Percentiles rank a stretch among this genome's conserved stretches.
phyloP scores from a whole-genome alignment of 1,284 basidiomycete species.

The Xerocomus amazonicus region DNA sequence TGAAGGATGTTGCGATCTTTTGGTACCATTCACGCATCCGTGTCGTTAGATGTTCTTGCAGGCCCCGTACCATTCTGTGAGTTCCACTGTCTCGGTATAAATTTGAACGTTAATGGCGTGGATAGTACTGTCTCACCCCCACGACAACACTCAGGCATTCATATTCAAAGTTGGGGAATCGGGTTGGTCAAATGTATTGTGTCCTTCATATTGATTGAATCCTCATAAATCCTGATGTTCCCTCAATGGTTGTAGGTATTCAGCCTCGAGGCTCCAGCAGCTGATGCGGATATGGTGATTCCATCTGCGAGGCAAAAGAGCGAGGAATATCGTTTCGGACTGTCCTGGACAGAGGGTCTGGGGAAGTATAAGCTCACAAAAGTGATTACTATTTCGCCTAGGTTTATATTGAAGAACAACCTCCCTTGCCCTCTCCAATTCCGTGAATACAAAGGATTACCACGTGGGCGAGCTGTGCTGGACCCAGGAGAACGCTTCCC shows the following conservation, averaged over 20 bases:
- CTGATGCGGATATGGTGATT: conserved; percentile 83
- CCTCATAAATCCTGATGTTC: conserved; percentile 2
- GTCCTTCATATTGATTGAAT: not conserved
- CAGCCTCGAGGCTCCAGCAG: conserved; percentile 87
- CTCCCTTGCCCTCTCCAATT: conserved; percentile 70
- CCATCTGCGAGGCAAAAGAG: conserved; percentile 62
- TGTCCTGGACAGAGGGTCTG: conserved; percentile 91
- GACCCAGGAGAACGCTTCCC: conserved; percentile 69
- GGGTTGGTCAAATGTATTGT: conserved; percentile 79
- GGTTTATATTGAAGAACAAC: conserved; percentile 89
- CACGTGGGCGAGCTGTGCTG: conserved; percentile 65
- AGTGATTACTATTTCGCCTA: conserved; percentile 88
- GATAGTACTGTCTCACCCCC: conserved; percentile 85
- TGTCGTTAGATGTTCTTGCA: conserved; percentile 49
- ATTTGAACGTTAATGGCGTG: conserved; percentile 32
- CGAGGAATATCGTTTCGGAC: conserved; percentile 84
- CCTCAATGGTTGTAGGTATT: conserved; percentile 49
- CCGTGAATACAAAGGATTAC: conserved; percentile 79
- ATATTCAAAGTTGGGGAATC: conserved; percentile 85
- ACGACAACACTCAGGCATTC: conserved; percentile 82
- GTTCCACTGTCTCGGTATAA: conserved; percentile 37
- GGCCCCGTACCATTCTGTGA: conserved; percentile 73
- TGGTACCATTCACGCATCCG: conserved; percentile 8
- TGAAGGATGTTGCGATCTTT: not conserved
- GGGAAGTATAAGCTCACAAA: conserved; percentile 98